Conservation (phyloP, 2,329 filamentous ascomycete genomes). For the Diaporthe vexans region DNA sequence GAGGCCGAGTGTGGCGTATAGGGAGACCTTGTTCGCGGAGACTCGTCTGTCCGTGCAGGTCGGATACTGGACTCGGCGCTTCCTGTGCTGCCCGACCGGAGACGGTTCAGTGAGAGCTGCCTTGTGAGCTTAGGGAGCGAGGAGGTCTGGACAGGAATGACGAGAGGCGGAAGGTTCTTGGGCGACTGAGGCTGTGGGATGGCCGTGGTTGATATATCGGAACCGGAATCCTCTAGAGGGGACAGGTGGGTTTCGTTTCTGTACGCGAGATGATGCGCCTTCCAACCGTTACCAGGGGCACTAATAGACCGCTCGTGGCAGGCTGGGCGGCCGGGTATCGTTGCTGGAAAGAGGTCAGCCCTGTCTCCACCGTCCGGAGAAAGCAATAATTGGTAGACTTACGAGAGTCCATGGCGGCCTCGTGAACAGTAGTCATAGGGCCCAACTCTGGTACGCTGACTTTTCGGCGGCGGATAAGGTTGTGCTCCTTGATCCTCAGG, state of each 20-base stretch:
- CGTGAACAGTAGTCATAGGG: constrained; percentile 78
- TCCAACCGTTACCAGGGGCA: constrained; percentile 67
- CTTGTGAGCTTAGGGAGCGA: constrained; percentile 51
- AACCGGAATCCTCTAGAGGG: constrained; percentile 4
- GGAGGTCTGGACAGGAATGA: constrained; percentile 63
- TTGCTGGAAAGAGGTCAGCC: constrained; percentile 62
- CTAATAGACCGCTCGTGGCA: constrained; percentile 76
- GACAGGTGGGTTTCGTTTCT: constrained; percentile 32
- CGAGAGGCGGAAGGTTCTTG: constrained; percentile 68
- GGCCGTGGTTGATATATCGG: constrained; percentile 44
- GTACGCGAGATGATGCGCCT: constrained; percentile 57
- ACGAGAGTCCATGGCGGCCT: constrained; percentile 79
- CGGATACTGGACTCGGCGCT: constrained; percentile 57
- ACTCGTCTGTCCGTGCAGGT: constrained; percentile 61
- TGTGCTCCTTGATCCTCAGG: constrained; percentile 70
- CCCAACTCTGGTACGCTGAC: constrained; percentile 75
- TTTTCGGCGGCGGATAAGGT: constrained; percentile 71
- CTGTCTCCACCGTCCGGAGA: constrained; percentile 28
- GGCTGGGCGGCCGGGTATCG: constrained; percentile 75
- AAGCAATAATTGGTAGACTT: constrained; percentile 52
- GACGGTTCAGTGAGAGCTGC: constrained; percentile 60
- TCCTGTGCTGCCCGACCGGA: constrained; percentile 59
- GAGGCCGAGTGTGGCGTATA: constrained; percentile 61
- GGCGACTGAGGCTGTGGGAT: constrained; percentile 62
- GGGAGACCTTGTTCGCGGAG: constrained; percentile 60